Evolutionary conservation across 306 rosid genomes (phyloP).

Genomic region (Medicago ruthenica): DNA sequence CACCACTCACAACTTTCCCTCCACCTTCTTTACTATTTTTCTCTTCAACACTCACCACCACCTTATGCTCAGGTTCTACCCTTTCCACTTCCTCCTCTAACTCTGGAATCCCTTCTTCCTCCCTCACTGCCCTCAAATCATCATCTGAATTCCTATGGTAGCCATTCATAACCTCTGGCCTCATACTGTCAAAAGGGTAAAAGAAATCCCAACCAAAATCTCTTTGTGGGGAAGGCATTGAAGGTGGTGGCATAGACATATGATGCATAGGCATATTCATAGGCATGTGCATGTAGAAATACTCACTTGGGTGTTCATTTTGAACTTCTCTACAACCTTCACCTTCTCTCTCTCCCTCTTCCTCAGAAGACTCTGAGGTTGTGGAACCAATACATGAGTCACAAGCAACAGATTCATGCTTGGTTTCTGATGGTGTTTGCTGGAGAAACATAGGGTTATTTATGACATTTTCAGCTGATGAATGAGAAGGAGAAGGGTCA

Average conservation of each 20-base stretch:
- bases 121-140: conserved; percentile 85
- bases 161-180: conserved; percentile 66
- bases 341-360: conserved; percentile 45
- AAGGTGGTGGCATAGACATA: conserved; percentile 39
- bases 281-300: conserved; percentile 86
- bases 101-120: conserved; percentile 98
- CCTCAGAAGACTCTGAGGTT: conserved; percentile 66
- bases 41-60: conserved; percentile 50
- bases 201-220: conserved; percentile 97
- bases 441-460: conserved; percentile 90
- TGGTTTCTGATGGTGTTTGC: conserved; percentile 69
- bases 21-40: conserved; percentile 42
- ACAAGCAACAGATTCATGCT: conserved; percentile 69
- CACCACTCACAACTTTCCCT: conserved; percentile 48
- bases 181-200: conserved; percentile 77
- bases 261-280: conserved; percentile 57
- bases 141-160: conserved; percentile 72
- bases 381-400: conserved; percentile 56
- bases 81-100: conserved; percentile 78
- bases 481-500: conserved; percentile 47
- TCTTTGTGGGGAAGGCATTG: conserved; percentile 79
- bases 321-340: conserved; percentile 40
- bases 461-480: conserved; percentile 60
- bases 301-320: conserved; percentile 57
- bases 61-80: conserved; percentile 55